Conservation (phyloP, 495 filamentous ascomycete genomes). For the Aspergillus diversus region DNA sequence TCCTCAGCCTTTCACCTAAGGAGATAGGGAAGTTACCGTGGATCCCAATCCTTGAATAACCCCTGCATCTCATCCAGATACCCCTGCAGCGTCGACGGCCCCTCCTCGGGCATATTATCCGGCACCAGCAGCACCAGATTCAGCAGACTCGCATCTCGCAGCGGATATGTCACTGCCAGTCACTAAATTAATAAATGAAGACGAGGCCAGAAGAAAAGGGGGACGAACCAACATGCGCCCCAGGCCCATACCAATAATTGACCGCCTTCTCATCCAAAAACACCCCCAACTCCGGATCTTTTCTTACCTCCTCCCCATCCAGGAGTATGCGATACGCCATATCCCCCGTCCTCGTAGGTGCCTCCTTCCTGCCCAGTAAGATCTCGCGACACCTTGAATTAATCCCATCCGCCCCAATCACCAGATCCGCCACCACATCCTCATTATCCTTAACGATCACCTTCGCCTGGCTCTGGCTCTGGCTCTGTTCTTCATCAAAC, state of each 20-base stretch:
- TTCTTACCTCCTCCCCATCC: constrained; percentile 38
- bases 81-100: constrained; percentile 48
- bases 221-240: constrained; percentile 51
- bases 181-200: neutral
- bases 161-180: constrained; percentile 57
- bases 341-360: constrained; percentile 63
- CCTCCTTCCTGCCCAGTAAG: constrained; percentile 38
- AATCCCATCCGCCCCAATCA: constrained; percentile 62
- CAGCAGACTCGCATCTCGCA: constrained; percentile 59
- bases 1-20: neutral
- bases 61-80: constrained; percentile 68
- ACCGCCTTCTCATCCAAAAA: constrained; percentile 58
- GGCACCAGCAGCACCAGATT: constrained; percentile 71
- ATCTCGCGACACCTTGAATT: constrained; percentile 43
- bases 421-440: constrained; percentile 51
- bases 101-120: constrained; percentile 62
- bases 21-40: constrained; percentile 33
- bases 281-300: constrained; percentile 51
- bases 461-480: neutral
- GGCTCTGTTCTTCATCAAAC: constrained; percentile 27
- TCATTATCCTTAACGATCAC: constrained; percentile 21
- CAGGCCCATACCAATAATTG: constrained; percentile 71
- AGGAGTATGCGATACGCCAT: constrained; percentile 69
- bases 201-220: neutral
- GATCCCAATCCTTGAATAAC: constrained; percentile 62